These are phyloP conservation scores for Phytopythium ostracodes DNA, from an alignment of 352 stramenopile genomes.

Conservation along the genomic window DNA sequence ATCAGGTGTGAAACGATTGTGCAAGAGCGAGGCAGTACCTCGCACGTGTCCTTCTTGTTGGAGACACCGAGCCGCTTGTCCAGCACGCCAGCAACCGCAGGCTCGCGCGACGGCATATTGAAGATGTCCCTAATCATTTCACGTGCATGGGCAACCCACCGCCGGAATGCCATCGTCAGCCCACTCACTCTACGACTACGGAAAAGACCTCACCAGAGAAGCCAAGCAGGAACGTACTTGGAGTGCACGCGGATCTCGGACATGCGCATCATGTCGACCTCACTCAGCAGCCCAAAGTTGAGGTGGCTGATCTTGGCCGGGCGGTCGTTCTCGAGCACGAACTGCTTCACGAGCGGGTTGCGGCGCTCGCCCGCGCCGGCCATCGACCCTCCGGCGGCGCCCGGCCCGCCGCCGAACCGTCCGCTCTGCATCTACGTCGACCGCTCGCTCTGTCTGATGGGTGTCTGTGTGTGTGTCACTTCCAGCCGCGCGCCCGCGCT, in stretches of 20 bases:
- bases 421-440: conserved; percentile 27
- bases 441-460: neutral
- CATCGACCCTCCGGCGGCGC: conserved; percentile 9
- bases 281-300: conserved; percentile 96
- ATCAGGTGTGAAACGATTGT: too few species aligned
- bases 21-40: conserved; percentile 79
- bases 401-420: conserved; percentile 16
- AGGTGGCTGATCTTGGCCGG: conserved; percentile 96
- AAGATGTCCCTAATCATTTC: conserved; percentile 91
- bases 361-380: conserved; percentile 49
- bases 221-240: conserved; percentile 34
- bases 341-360: conserved; percentile 87
- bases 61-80: conserved; percentile 97
- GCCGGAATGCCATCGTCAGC: neutral
- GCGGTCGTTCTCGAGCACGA: conserved; percentile 86
- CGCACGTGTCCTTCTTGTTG: conserved; percentile 96
- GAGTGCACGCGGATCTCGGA: conserved; percentile 93
- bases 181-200: too few species aligned
- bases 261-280: conserved; percentile 95
- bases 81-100: conserved; percentile 92
- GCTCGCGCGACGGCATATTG: conserved; percentile 93
- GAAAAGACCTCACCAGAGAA: too few species aligned
- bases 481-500: neutral
- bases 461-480: neutral
- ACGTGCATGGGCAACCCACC: neutral